phyloP scores from a whole-genome alignment of 2,329 filamentous ascomycete species.

The Dactylonectria macrodidyma region DNA sequence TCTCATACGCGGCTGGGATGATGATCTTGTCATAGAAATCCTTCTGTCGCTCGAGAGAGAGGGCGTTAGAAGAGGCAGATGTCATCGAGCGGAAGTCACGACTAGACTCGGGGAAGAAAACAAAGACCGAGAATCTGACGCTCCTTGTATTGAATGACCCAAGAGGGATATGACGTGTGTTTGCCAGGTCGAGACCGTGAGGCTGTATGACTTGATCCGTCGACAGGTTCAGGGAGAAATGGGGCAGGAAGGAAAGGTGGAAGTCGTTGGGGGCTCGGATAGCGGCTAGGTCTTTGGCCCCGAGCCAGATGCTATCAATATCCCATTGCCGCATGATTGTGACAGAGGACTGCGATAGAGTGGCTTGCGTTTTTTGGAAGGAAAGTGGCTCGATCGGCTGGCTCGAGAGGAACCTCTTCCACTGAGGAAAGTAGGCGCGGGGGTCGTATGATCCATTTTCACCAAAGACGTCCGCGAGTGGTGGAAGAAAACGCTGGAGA shows the following conservation, averaged over 20 bases:
- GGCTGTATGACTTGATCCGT: slow-evolving; percentile 8
- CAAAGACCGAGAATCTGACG: no score
- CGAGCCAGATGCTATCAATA: slow-evolving; percentile 24
- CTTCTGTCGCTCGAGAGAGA: slow-evolving; percentile 13
- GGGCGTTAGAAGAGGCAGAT: neutral
- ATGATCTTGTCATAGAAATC: slow-evolving; percentile 27
- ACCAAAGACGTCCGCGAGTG: neutral
- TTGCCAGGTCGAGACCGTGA: slow-evolving; percentile 8
- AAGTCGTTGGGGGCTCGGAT: neutral
- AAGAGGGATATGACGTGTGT: slow-evolving; percentile 6
- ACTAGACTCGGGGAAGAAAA: no score
- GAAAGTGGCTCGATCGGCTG: slow-evolving; percentile 19
- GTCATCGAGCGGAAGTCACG: no score
- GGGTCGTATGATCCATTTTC: slow-evolving; percentile 4
- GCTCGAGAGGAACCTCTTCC: slow-evolving; percentile 18
- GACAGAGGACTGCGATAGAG: neutral
- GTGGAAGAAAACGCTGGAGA: neutral
- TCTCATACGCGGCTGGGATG: slow-evolving; percentile 5
- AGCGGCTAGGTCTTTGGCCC: slow-evolving; percentile 1
- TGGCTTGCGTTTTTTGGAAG: slow-evolving; percentile 21
- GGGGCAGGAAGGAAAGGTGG: slow-evolving; percentile 6
- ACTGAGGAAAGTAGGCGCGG: slow-evolving; percentile 12
- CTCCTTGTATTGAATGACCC: no score
- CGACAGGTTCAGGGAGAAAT: neutral
- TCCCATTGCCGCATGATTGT: slow-evolving; percentile 22